These are phyloP conservation scores for Chamaecrista fasciculata DNA, from an alignment of 306 rosid species.

Conservation along the genomic window DNA sequence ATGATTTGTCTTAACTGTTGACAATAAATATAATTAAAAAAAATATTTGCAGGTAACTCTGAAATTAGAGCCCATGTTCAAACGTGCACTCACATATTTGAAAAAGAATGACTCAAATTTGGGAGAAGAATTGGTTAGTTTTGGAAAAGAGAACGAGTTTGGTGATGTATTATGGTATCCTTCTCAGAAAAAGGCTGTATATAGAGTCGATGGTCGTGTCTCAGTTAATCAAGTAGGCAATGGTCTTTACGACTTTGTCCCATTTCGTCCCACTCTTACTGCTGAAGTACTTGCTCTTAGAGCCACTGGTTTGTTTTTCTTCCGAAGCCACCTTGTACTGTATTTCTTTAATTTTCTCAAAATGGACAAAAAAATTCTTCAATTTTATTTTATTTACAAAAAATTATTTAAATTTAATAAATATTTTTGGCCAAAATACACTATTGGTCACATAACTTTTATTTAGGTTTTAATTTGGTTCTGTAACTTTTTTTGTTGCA, in stretches of 20 bases:
- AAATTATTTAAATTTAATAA: too few species aligned
- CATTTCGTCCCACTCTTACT: conserved; percentile 59
- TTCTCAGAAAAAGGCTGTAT: conserved; percentile 52
- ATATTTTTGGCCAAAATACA: too few species aligned
- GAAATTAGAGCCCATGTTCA: conserved; percentile 23
- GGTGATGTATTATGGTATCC: conserved; percentile 74
- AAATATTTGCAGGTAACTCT: conserved; percentile 56
- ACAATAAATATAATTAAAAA: too few species aligned
- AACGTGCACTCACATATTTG: neutral
- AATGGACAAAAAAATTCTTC: too few species aligned
- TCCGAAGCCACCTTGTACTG: too few species aligned
- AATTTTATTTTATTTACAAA: too few species aligned
- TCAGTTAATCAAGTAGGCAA: conserved; percentile 39
- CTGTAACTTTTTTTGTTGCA: too few species aligned
- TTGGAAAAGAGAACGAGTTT: neutral
- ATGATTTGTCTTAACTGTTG: too few species aligned
- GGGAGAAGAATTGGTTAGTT: neutral
- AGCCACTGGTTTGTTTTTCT: conserved; percentile 56
- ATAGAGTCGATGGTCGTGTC: conserved; percentile 63
- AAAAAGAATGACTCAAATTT: neutral
- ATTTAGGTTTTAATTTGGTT: too few species aligned
- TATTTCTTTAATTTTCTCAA: too few species aligned
- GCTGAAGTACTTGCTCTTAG: conserved; percentile 28
- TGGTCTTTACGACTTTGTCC: conserved; percentile 59
- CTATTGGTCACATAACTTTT: too few species aligned